A percentile compares a stretch with the other conserved stretches of the same genome.
These are phyloP conservation scores for Serendipita indica DNA, from an alignment of 768 basidiomycete species.

Conservation along the genomic window DNA sequence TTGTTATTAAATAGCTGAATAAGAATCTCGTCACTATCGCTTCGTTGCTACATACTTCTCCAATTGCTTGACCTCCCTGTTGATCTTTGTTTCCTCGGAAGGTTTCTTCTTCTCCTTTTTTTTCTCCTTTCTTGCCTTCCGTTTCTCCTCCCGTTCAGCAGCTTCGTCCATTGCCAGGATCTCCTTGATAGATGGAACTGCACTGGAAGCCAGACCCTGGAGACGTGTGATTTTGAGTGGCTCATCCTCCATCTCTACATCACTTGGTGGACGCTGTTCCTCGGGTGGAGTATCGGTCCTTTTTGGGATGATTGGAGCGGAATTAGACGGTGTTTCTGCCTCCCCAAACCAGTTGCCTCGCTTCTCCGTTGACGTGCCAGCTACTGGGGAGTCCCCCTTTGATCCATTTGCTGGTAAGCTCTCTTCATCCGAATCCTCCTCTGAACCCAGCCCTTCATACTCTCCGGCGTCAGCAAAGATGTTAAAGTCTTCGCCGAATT, in stretches of 20 bases:
- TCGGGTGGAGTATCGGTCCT: background rate
- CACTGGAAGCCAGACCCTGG: slow-evolving; percentile 62
- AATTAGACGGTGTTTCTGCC: slow-evolving; percentile 7
- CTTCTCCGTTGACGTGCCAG: too few species aligned
- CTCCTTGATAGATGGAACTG: slow-evolving; percentile 68
- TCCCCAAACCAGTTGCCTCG: slow-evolving; percentile 10
- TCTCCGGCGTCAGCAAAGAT: slow-evolving; percentile 80
- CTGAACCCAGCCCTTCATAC: slow-evolving; percentile 54
- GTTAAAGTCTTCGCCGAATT: slow-evolving; percentile 48
- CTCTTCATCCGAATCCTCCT: slow-evolving; percentile 28
- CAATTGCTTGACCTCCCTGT: slow-evolving; percentile 4
- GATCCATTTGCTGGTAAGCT: background rate
- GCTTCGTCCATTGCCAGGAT: slow-evolving; percentile 66
- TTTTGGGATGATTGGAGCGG: too few species aligned
- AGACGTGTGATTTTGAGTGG: slow-evolving; percentile 40
- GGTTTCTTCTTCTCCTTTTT: slow-evolving; percentile 30
- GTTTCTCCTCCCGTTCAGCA: slow-evolving; percentile 47
- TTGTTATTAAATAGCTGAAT: background rate
- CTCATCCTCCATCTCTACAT: slow-evolving; percentile 30
- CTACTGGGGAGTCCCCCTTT: too few species aligned
- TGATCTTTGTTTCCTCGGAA: slow-evolving; percentile 3
- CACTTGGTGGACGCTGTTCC: slow-evolving; percentile 17
- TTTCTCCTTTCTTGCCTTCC: slow-evolving; percentile 63
- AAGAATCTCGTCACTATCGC: background rate
- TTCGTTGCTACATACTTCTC: background rate